Base-by-base conservation (phyloP, 441 rosid species). In the Pelargonium myrrhifolium region DNA sequence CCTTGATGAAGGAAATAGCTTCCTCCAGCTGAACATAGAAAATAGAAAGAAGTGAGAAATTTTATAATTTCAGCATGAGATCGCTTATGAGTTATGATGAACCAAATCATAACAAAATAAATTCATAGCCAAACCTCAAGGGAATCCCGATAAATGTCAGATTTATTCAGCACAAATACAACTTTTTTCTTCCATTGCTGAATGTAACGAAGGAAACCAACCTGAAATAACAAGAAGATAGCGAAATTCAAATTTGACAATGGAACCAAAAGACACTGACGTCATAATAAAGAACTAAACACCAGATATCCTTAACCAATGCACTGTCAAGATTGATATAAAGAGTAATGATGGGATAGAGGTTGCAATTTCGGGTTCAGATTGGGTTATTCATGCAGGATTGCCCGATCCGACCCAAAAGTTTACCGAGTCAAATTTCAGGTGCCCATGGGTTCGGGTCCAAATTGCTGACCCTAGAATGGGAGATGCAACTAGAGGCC, bases 181-280 rank as follows among this genome's bases (percentile, higher is more conserved):
- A 87, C 87, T 79, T 87, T 93, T 86, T 93, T 91, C 84, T 84
- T 93, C 99, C 97, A 93, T 67, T 88, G 93, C 73, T 91, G 97
- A 59, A 83, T 88, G 70, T 93, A 93, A 65, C 86, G 92, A 77
- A 93, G 96, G 81, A 93, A 93, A 55, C 74, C 73, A 77, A 93
- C 97, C 99, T 93, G 83, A 65, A 73, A 68, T 62, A 3, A 14
- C 3, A 14, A 3, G n/a, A 3, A 31, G 37, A 31, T 31, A 31
- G 37, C 7, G 37, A 31, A 7, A 31, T 31, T 31, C 37, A 31
- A 31, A 31, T 31, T 31, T 31, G 37, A 31, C 0, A 31, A 31
- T 31, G 37, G 37, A 31, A 31, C 37, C 37, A 31, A 31, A 31
- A 31, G 37, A 31, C 7, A 31, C 37, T 31, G 37, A 31, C n/a